Evolutionary conservation across 176 grass and related monocot species (phyloP).

Genomic region (Eleusine coracana): DNA sequence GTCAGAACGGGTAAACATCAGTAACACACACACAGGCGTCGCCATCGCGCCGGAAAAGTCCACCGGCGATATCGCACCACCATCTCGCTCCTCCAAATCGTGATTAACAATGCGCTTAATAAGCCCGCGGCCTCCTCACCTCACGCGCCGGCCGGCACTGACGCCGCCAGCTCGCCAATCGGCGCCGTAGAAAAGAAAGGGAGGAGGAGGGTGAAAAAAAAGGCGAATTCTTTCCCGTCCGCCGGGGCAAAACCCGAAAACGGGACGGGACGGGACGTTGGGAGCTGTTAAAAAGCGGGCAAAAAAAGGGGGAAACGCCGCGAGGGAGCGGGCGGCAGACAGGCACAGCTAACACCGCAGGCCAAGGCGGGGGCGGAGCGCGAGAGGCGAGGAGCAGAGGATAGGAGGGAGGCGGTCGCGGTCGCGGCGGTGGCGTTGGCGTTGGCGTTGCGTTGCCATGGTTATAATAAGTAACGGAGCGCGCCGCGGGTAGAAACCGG

Average conservation of each 20-base stretch:
- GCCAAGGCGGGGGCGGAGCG: slow-evolving; percentile 39
- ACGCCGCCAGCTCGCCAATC: slow-evolving; percentile 13
- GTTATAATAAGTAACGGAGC: slow-evolving; percentile 60
- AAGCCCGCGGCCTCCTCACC: not conserved
- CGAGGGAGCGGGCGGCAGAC: not conserved
- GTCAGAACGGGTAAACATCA: not conserved
- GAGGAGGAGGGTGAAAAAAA: not conserved
- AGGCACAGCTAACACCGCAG: not conserved
- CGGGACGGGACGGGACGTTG: not conserved
- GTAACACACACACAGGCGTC: not conserved
- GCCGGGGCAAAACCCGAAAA: slow-evolving; percentile 35
- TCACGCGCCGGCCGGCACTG: not conserved
- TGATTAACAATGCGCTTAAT: slow-evolving; percentile 33
- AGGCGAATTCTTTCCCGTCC: slow-evolving; percentile 22
- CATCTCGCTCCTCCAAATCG: slow-evolving; percentile 35
- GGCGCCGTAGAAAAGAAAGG: not conserved
- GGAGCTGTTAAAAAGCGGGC: slow-evolving; percentile 42
- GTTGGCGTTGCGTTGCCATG: not conserved
- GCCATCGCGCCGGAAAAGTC: slow-evolving; percentile 26
- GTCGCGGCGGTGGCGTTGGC: not conserved
- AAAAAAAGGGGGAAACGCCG: slow-evolving; percentile 15
- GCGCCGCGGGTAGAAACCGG: slow-evolving; percentile 53
- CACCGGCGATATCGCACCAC: slow-evolving; percentile 15
- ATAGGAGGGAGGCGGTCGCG: not conserved
- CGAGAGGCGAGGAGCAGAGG: slow-evolving; percentile 34